Conservation (phyloP, 176 grass and related monocot genomes). For the Oryza punctata region DNA sequence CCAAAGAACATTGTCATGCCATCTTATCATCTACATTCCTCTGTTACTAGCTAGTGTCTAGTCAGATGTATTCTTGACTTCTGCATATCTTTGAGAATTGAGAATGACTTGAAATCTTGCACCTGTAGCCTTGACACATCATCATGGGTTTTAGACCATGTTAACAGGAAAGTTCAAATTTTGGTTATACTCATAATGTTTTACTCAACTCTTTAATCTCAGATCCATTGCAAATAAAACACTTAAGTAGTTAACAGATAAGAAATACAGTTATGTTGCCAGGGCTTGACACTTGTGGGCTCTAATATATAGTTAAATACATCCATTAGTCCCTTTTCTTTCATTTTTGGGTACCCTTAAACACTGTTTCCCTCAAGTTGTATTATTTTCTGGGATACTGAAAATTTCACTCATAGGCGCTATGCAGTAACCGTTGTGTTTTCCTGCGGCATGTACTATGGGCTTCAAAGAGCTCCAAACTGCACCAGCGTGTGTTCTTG, state of each 20-base stretch:
- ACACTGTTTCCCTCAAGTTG: neutral
- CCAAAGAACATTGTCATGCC: slow-evolving; percentile 5
- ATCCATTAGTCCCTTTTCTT: neutral
- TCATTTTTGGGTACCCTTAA: neutral
- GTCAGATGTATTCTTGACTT: neutral
- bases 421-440: neutral
- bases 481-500: neutral
- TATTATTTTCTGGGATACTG: neutral
- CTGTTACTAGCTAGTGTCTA: neutral
- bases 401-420: neutral
- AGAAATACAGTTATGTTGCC: neutral
- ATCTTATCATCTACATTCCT: neutral
- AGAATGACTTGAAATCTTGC: slow-evolving; percentile 1
- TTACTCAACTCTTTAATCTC: neutral
- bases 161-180: neutral
- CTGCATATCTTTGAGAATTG: neutral
- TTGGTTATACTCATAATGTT: neutral
- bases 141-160: neutral
- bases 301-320: slow-evolving; percentile 13
- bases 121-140: neutral
- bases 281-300: neutral
- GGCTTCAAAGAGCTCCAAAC: neutral
- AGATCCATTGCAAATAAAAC: neutral
- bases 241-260: neutral
- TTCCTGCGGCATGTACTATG: neutral